Base-by-base conservation (phyloP, 495 filamentous ascomycete species). In the Xylaria telfairii region DNA sequence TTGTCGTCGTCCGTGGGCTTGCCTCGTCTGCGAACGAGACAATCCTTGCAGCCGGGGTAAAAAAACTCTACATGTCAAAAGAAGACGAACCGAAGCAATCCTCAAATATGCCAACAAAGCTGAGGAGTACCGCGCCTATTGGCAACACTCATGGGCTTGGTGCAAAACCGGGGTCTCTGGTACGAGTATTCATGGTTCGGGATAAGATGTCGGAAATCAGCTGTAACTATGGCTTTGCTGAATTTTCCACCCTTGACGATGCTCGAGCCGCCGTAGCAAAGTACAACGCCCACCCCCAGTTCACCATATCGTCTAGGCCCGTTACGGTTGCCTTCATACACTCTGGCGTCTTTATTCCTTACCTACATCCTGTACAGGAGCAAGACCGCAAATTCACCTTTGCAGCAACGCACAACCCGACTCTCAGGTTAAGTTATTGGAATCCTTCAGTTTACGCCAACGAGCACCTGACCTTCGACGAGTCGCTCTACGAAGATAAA, bases 191-290 rank as follows among this genome's bases (percentile, higher is more conserved):
- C 54, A 82, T 97, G 12, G 90, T 96, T 70, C 88, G 93, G 59
- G 92, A 96, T 74, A 86, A 91, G 70, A 85, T 84, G 57, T 91
- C 83, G 24, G 89, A 93, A 67, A 91, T 94, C 62, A 94, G 91
- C 68, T 95, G 92, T 90, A 88, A 91, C 59, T 97, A 93, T 74
- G 94, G 94, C 0, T 97, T 97, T 76, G 94, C 92, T 28, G 94
- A 97, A 77, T 97, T 95, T 76, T 89, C 87, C n/a, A 92, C 80
- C 0, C 73, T 86, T 49, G 80, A 93, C 81, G 94, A 97, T 79
- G 93, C 94, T 1, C 87, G 90, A 81, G 91, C 89, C 42, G 94
- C 94, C 3, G 80, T 96, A 68, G 83, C 85, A 5, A 92, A 94
- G 70, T 92, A 91, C 73, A 89, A 90, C 19, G 91, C 90, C 1